Evolutionary conservation across 345 rosid genomes (phyloP).

Genomic region (Excoecaria cochinchinensis): DNA sequence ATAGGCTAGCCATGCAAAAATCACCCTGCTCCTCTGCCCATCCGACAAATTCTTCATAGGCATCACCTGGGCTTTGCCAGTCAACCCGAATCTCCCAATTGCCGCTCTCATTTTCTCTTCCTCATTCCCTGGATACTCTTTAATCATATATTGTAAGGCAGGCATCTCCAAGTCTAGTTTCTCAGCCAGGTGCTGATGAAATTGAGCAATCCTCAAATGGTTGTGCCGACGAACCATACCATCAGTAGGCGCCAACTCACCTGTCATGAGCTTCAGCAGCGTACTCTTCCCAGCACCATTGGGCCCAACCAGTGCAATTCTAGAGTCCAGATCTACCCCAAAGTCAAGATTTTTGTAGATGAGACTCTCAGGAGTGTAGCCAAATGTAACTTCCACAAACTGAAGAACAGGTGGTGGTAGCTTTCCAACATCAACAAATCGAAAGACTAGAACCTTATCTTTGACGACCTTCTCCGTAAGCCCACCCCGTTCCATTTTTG

Average conservation of each 20-base stretch:
- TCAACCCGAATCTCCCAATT: conserved; percentile 80
- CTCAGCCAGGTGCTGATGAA: conserved; percentile 93
- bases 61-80: conserved; percentile 98
- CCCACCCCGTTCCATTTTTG: conserved; percentile 99
- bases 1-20: conserved; percentile 92
- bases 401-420: conserved; percentile 98
- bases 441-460: conserved; percentile 82
- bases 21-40: conserved; percentile 93
- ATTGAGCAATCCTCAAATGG: conserved; percentile 91
- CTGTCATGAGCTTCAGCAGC: conserved; percentile 94
- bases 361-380: conserved; percentile 80
- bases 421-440: conserved; percentile 90
- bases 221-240: conserved; percentile 99
- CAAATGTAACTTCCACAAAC: conserved; percentile 91
- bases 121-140: conserved; percentile 87
- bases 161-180: conserved; percentile 82
- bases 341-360: conserved; percentile 86
- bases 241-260: conserved; percentile 75
- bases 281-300: conserved; percentile 99
- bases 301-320: conserved; percentile 94
- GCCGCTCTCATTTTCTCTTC: conserved; percentile 97
- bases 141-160: conserved; percentile 83
- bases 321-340: conserved; percentile 94
- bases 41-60: conserved; percentile 97
- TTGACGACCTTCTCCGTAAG: conserved; percentile 79